These are phyloP conservation scores for Trifolium repens DNA, from an alignment of 306 rosid species.

Conservation along the genomic window DNA sequence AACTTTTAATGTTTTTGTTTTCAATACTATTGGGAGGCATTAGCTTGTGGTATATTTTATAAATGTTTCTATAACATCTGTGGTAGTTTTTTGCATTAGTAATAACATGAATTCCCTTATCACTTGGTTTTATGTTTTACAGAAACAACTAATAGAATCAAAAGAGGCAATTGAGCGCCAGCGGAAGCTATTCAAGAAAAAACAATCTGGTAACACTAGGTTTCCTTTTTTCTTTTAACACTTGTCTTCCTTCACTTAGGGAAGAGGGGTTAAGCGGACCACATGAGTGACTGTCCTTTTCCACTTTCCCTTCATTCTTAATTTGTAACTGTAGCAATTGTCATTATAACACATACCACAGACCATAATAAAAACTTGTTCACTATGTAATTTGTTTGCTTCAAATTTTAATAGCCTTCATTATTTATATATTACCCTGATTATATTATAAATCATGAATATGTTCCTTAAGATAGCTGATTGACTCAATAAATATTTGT, in stretches of 20 bases:
- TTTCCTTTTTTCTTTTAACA: conserved; percentile 33
- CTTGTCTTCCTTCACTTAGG: conserved; percentile 24
- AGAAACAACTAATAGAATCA: conserved; percentile 88
- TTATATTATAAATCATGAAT: conserved; percentile 27
- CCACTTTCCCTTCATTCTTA: neutral
- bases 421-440: neutral
- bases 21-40: conserved; percentile 31
- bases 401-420: conserved; percentile 22
- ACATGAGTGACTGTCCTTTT: conserved; percentile 6
- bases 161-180: conserved; percentile 94
- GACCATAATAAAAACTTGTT: conserved; percentile 5
- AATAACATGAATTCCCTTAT: conserved; percentile 21
- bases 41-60: conserved; percentile 18
- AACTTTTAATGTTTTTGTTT: conserved; percentile 9
- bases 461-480: conserved; percentile 24
- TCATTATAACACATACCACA: conserved; percentile 7
- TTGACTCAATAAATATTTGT: conserved; percentile 33
- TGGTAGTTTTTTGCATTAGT: conserved; percentile 12
- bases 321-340: conserved; percentile 33
- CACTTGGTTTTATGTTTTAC: conserved; percentile 25
- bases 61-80: conserved; percentile 3
- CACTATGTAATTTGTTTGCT: neutral
- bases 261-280: neutral
- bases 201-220: conserved; percentile 66
- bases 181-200: conserved; percentile 90